Conservation (phyloP, 192 early-diverging fungal genomes). For the Entophlyctis luteolus region DNA sequence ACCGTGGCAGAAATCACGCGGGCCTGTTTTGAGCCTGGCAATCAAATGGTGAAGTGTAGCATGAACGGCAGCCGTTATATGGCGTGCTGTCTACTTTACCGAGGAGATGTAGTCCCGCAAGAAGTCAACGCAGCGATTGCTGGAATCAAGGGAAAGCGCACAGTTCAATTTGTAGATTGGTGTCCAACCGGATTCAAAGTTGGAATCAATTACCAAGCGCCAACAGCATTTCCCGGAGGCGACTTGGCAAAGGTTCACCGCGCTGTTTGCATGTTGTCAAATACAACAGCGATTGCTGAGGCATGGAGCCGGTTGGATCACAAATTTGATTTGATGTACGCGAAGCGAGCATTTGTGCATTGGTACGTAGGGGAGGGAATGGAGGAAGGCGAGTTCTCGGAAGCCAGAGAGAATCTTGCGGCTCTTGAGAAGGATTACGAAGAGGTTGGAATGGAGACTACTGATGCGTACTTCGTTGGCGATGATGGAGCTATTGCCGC, state of each 20-base stretch:
- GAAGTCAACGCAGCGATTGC: conserved; percentile 89
- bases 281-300: conserved; percentile 94
- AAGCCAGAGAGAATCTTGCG: conserved; percentile 98
- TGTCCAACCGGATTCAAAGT: conserved; percentile 99
- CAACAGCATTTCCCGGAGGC: conserved; percentile 84
- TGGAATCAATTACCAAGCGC: conserved; percentile 93
- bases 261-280: conserved; percentile 94
- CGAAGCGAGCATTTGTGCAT: conserved; percentile 99
- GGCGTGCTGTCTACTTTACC: conserved; percentile 97
- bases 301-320: conserved; percentile 93
- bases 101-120: conserved; percentile 96
- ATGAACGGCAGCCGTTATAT: conserved; percentile 98
- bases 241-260: conserved; percentile 95
- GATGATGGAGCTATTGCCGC: conserved; percentile 73
- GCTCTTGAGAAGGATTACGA: conserved; percentile 99
- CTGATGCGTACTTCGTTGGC: conserved; percentile 75
- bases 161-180: conserved; percentile 98
- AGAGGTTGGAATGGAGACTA: conserved; percentile 95
- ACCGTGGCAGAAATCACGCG: conserved; percentile 94
- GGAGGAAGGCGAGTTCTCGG: conserved; percentile 99
- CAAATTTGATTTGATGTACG: conserved; percentile 99
- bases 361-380: conserved; percentile 99
- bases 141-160: conserved; percentile 90
- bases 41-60: conserved; percentile 99
- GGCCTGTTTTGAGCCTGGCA: conserved; percentile 94